Conservation (phyloP, 192 early-diverging fungal species). For the Rhizoclosmatium globosum region DNA sequence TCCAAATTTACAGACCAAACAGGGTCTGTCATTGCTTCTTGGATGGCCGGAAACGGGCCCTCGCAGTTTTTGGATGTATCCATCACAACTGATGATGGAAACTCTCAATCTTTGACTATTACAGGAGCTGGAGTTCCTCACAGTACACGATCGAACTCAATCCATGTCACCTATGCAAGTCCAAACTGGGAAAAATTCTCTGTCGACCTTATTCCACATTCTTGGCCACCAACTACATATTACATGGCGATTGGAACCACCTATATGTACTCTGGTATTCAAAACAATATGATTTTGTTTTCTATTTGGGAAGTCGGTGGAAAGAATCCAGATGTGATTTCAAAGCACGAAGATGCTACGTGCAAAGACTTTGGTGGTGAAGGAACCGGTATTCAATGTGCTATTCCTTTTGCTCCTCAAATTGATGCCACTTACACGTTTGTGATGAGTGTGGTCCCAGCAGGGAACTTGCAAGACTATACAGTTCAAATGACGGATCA, state of each 20-base stretch:
- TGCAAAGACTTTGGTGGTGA: slow-evolving; percentile 17
- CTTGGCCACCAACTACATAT: slow-evolving; percentile 17
- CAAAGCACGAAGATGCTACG: not conserved
- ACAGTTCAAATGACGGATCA: not conserved
- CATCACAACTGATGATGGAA: not conserved
- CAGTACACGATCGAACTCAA: slow-evolving; percentile 13
- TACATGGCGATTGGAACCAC: slow-evolving; percentile 15
- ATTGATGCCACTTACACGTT: slow-evolving; percentile 13
- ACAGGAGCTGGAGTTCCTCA: not conserved
- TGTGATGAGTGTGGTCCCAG: not conserved
- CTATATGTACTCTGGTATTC: slow-evolving; percentile 12
- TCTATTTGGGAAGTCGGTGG: slow-evolving; percentile 13
- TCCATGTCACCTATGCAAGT: slow-evolving; percentile 4
- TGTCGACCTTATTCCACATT: slow-evolving; percentile 6
- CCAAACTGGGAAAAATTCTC: slow-evolving; percentile 9
- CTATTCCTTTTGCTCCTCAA: not conserved
- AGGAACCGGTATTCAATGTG: slow-evolving; percentile 20
- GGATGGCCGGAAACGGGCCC: slow-evolving; percentile 5
- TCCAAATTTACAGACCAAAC: not conserved
- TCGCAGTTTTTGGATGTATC: not conserved
- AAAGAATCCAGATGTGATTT: slow-evolving; percentile 1
- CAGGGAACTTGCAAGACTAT: slow-evolving; percentile 10
- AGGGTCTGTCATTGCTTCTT: not conserved
- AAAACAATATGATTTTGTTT: slow-evolving; percentile 24
- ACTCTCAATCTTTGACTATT: not conserved